Conservation (phyloP, 2,329 filamentous ascomycete genomes). For the Venturia effusa region DNA sequence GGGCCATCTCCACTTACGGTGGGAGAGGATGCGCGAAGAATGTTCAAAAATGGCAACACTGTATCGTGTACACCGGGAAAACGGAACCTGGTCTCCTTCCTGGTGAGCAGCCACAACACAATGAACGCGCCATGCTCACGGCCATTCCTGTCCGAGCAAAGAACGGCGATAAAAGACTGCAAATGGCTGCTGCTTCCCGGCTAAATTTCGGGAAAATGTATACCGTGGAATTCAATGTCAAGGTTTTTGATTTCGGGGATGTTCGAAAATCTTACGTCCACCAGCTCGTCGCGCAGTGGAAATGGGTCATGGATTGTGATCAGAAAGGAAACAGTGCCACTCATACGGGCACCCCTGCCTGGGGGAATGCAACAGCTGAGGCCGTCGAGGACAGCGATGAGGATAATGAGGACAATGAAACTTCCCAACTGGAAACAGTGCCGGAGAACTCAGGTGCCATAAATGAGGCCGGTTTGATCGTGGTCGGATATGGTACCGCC, state of each 20-base stretch:
- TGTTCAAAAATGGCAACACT: constrained; percentile 16
- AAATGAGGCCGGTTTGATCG: no score
- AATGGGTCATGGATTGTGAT: no score
- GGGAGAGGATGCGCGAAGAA: constrained; percentile 14
- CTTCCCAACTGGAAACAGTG: no score
- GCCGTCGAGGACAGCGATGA: no score
- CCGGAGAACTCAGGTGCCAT: no score
- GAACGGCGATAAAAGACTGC: not conserved
- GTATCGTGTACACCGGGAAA: constrained; percentile 12
- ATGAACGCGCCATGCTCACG: constrained; percentile 6
- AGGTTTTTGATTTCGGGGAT: constrained; percentile 18
- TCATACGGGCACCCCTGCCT: no score
- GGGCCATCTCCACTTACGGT: constrained; percentile 18
- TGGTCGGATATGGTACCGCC: no score
- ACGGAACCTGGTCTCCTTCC: not conserved
- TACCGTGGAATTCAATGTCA: constrained; percentile 21
- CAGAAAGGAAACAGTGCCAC: no score
- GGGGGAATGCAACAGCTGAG: no score
- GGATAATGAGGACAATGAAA: no score
- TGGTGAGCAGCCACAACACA: not conserved
- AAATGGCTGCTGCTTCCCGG: constrained; percentile 16
- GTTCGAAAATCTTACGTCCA: no score
- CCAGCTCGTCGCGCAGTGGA: no score
- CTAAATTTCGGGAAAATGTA: constrained; percentile 20
- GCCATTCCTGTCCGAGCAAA: constrained; percentile 16